Conservation (phyloP, 2,329 filamentous ascomycete genomes). For the Ophiostoma populinum region DNA sequence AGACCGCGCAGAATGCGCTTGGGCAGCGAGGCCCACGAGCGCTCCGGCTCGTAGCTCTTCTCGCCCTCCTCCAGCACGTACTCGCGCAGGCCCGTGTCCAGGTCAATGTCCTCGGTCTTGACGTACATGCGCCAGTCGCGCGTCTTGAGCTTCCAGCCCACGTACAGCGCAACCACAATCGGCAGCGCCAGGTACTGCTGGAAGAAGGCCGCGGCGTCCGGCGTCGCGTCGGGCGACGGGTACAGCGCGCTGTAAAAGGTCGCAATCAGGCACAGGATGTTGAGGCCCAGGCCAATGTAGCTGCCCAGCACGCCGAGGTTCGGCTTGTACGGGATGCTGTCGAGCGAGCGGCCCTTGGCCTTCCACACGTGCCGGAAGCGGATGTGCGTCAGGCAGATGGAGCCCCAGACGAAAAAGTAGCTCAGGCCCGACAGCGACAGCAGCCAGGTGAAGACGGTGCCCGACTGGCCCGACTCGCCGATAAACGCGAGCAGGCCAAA, state of each 20-base stretch:
- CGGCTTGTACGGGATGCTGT: constrained; percentile 30
- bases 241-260: constrained; percentile 55
- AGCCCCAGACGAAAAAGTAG: constrained; percentile 61
- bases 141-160: constrained; percentile 46
- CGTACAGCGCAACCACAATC: constrained; percentile 38
- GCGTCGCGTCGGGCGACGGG: constrained; percentile 18
- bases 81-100: constrained; percentile 39
- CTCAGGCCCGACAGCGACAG: constrained; percentile 55
- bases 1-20: constrained; percentile 18
- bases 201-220: constrained; percentile 37
- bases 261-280: constrained; percentile 49
- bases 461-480: constrained; percentile 24
- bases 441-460: constrained; percentile 43
- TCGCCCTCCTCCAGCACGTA: constrained; percentile 30
- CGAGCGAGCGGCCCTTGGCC: constrained; percentile 33
- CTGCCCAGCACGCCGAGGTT: constrained; percentile 46
- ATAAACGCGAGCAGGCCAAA: constrained; percentile 44
- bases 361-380: constrained; percentile 47
- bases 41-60: constrained; percentile 14
- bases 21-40: constrained; percentile 18
- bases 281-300: constrained; percentile 49
- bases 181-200: constrained; percentile 36
- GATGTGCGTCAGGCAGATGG: constrained; percentile 47
- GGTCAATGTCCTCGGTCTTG: constrained; percentile 40
- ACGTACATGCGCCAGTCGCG: constrained; percentile 39